These are phyloP conservation scores for Aspergillus puulaauensis DNA, from an alignment of 2,329 filamentous ascomycete species.

Conservation along the genomic window DNA sequence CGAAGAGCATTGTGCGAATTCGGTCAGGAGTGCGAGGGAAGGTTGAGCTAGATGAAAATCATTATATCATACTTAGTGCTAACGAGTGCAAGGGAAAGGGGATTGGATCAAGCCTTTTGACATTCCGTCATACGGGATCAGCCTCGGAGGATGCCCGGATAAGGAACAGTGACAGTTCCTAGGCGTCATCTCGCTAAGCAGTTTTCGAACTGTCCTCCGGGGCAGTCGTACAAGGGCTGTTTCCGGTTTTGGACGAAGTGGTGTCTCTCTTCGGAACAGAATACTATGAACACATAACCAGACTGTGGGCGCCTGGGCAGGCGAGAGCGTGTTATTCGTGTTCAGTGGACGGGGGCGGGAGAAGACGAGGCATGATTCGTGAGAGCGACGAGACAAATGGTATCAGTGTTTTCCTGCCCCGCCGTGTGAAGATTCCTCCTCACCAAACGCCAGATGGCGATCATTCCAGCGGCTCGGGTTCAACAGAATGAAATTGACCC, in stretches of 20 bases:
- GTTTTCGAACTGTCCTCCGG: too few relatives aligned
- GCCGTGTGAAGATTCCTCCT: not conserved
- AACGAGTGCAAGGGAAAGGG: not conserved
- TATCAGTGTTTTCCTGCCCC: not conserved
- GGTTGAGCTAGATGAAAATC: not conserved
- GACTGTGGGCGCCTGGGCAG: too few relatives aligned
- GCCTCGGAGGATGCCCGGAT: not conserved
- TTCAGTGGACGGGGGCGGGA: too few relatives aligned
- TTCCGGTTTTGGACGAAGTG: too few relatives aligned
- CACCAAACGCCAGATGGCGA: not conserved
- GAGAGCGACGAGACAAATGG: not conserved
- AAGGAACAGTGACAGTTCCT: not conserved
- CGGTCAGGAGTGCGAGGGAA: not conserved
- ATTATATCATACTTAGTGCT: not conserved
- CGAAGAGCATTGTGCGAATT: not conserved
- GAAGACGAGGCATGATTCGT: not conserved
- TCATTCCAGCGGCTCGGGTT: not conserved
- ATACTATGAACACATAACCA: too few relatives aligned
- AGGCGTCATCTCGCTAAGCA: not conserved
- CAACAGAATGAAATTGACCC: not conserved
- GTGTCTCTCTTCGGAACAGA: too few relatives aligned
- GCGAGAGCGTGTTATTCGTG: too few relatives aligned
- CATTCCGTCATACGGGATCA: not conserved
- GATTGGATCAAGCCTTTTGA: not conserved
- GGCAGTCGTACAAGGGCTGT: too few relatives aligned